Evolutionary conservation across 192 early-diverging fungal species (phyloP), one percentile per base, ranked within the genome.

Genomic region (Spinellus fusiger): DNA sequence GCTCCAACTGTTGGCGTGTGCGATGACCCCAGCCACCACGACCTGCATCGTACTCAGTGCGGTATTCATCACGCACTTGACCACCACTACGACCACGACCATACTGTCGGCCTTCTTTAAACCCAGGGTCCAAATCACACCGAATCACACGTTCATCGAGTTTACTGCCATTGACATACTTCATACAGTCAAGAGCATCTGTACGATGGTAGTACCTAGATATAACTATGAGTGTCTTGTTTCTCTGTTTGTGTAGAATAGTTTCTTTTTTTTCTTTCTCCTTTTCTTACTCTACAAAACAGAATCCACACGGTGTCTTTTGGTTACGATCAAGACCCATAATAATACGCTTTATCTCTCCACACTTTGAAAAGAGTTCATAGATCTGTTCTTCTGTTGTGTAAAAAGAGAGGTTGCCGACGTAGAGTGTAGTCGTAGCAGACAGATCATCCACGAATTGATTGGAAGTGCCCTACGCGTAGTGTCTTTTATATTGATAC

Each of bases 381-480:
- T 94, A 90, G 23, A 98, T 87, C 71, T 98, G 96, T 80, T 98
- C 96, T 76, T 98, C 96, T 0, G 95, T 95, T 1, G 95, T 98
- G 79, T 86, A 98, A 64, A 97, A 98, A 18, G 94, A 95, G 35
- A 98, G 73, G 75, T 98, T 98, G 49, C 96, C 96, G 12, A 98
- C 86, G 62, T 98, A 98, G 33, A 98, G 83, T 22, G 96, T 97
- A 0, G 90, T 79, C 3, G 90, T 84, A 26, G 59, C 70, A 5
- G 79, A 69, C 18, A 83, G 70, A 55, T 86, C 74, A 54, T 80
- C 69, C 16, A 74, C 74, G 25, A 80, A 61, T 64, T 77, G 70
- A 49, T 62, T 72, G 6, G 74, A 77, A 18, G 70, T 73, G 28
- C 75, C 82, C 68, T 84, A 59, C 32, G 46, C 3, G 23, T 7